Percentiles rank a stretch among this genome's conserved stretches.
These are phyloP conservation scores for Xylaria castorea DNA, from an alignment of 495 filamentous ascomycete genomes.

Conservation along the genomic window DNA sequence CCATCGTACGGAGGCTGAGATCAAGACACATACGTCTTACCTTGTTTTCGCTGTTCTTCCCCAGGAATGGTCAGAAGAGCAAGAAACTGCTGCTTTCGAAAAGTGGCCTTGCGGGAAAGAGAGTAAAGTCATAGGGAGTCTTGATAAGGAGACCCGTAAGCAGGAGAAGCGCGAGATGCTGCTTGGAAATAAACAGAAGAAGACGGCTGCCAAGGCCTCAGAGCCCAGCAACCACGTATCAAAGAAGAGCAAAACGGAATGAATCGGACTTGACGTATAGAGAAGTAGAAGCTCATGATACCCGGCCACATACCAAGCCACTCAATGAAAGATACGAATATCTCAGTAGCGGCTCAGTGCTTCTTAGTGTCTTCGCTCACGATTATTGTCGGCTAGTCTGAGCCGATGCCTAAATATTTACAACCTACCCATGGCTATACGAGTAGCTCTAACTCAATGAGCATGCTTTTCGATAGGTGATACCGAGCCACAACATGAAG, in stretches of 20 bases:
- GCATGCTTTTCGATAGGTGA: too few relatives aligned
- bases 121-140: constrained; percentile 54
- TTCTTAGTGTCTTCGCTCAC: too few relatives aligned
- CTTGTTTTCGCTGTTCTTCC: constrained; percentile 92
- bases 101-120: constrained; percentile 63
- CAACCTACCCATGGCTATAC: too few relatives aligned
- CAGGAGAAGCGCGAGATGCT: constrained; percentile 54
- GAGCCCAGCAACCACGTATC: neutral
- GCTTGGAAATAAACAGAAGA: constrained; percentile 40
- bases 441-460: too few relatives aligned
- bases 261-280: neutral
- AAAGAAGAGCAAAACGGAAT: constrained; percentile 26
- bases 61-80: constrained; percentile 79
- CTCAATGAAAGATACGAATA: neutral
- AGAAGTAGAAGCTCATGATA: constrained; percentile 7
- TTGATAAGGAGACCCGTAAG: constrained; percentile 59
- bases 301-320: constrained; percentile 21
- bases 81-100: constrained; percentile 72
- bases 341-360: too few relatives aligned
- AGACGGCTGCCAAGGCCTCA: constrained; percentile 10
- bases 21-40: constrained; percentile 95
- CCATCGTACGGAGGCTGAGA: constrained; percentile 81
- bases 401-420: too few relatives aligned
- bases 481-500: too few relatives aligned
- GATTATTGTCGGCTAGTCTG: too few relatives aligned